phyloP scores from a whole-genome alignment of 2,329 filamentous ascomycete species.

The Monosporascus sp. region DNA sequence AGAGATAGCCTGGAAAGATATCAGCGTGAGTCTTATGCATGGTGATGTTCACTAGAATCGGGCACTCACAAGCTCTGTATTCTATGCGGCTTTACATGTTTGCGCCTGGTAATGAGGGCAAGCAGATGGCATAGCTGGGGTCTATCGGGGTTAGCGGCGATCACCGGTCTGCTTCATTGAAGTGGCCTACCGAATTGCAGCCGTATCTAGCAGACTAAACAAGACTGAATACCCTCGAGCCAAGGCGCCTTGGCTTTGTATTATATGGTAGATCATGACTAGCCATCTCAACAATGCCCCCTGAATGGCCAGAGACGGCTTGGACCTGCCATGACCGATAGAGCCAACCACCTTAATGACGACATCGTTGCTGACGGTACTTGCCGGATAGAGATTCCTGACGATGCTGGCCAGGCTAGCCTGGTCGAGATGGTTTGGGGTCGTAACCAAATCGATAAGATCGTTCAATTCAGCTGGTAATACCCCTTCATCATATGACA shows the following conservation, averaged over 20 bases:
- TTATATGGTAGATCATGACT: conserved; percentile 65
- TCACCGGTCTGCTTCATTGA: not conserved
- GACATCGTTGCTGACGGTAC: conserved; percentile 53
- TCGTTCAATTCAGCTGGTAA: conserved; percentile 52
- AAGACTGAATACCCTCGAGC: conserved; percentile 68
- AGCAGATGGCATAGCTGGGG: conserved; percentile 69
- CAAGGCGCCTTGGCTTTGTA: conserved; percentile 59
- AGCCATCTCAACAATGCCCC: conserved; percentile 71
- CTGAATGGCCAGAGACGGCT: conserved; percentile 68
- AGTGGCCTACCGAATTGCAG: conserved; percentile 57
- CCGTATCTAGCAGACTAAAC: conserved; percentile 78
- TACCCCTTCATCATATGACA: conserved; percentile 65
- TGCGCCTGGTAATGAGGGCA: conserved; percentile 71
- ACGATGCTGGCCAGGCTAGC: conserved; percentile 63
- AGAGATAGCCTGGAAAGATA: conserved; percentile 44
- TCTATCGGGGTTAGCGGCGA: conserved; percentile 29
- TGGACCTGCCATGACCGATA: conserved; percentile 72
- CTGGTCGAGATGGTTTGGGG: conserved; percentile 68
- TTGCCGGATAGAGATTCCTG: conserved; percentile 71
- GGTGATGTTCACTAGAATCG: not conserved
- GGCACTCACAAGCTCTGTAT: conserved; percentile 65
- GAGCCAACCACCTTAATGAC: conserved; percentile 64
- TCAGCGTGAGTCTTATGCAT: conserved; percentile 8
- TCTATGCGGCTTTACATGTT: conserved; percentile 77
- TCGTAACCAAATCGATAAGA: conserved; percentile 62